Conservation (phyloP, 2,329 filamentous ascomycete species). For the Alternaria sp. region DNA sequence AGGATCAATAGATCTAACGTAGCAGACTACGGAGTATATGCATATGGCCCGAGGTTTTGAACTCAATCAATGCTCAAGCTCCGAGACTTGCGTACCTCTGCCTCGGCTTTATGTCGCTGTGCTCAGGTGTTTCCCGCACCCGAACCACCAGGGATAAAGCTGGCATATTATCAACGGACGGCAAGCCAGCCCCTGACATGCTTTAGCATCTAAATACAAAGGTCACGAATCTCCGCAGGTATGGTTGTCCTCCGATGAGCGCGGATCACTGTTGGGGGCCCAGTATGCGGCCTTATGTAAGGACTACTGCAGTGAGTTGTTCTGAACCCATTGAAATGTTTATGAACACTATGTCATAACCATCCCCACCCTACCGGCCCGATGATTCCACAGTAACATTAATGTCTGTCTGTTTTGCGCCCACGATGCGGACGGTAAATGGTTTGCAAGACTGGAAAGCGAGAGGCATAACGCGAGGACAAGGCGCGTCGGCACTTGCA, state of each 20-base stretch:
- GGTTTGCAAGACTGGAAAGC: not conserved
- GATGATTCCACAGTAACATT: too few relatives aligned
- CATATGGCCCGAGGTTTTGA: not conserved
- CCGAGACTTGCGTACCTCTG: constrained; percentile 1
- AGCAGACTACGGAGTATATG: not conserved
- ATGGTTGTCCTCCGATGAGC: not conserved
- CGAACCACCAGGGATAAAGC: not conserved
- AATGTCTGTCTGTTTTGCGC: not conserved
- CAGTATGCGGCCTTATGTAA: not conserved
- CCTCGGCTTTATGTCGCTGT: constrained; percentile 4
- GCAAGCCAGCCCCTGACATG: too few relatives aligned
- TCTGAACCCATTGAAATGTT: not conserved
- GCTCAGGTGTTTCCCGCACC: not conserved
- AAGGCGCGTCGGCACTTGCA: constrained; percentile 4
- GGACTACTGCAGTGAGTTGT: not conserved
- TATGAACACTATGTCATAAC: not conserved
- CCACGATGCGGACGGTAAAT: not conserved
- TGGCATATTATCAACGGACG: not conserved
- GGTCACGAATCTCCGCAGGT: not conserved
- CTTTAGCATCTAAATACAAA: not conserved
- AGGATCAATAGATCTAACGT: not conserved
- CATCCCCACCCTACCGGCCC: not conserved
- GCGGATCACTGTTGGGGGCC: not conserved
- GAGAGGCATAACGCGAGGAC: not conserved
- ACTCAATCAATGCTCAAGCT: not conserved